Base-by-base conservation (phyloP, 2,329 filamentous ascomycete species). In the Onygena corvina region DNA sequence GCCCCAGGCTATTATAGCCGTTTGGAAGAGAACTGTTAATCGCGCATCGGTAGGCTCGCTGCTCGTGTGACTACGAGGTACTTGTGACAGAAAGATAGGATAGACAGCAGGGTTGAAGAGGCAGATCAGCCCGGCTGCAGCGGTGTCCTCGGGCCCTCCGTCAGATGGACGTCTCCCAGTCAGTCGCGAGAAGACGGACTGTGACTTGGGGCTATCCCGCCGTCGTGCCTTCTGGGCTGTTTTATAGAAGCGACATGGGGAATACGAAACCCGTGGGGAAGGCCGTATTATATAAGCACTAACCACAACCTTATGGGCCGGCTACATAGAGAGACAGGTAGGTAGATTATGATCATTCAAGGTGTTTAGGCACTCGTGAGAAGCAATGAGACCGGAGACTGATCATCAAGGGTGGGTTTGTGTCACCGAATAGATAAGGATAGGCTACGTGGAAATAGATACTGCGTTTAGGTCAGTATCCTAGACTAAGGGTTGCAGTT, bases 1-100 rank as follows among this genome's bases (percentile, higher is more conserved):
- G 27, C 4, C 21, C 36, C 21, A 27, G 36, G 36, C 36, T 42
- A 27, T 42, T 42, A 42, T 42, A 42, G 36, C 36, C 36, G 12
- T 7, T 11, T n/a, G 4, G 36, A 42, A n/a, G 36, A 42, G 36
- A 23, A 25, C n/a, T 21, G 25, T 14, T 7, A 16, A n/a, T 40
- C 21, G 25, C 36, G 12, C 36, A 42, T 42, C 21, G 12, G 36
- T 23, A 42, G 21, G 25, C 27, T 29, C 21, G 36, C 20, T 42
- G 36, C 36, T 42, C 36, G 36, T 42, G 36, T 42, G 36, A 42
- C 36, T 23, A 12, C 20, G 12, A 23, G 27, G 14, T 25, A n/a
- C 20, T 25, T 23, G 21, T 23, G 36, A 27, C 33, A 16, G 27
- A 4, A 20, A n/a, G 27, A 5, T 29, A 29, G 36, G 6, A 42